A percentile compares a stretch with the other conserved stretches of the same genome.
These are phyloP conservation scores for Ascochyta pisi DNA, from an alignment of 2,329 filamentous ascomycete genomes.

Conservation along the genomic window DNA sequence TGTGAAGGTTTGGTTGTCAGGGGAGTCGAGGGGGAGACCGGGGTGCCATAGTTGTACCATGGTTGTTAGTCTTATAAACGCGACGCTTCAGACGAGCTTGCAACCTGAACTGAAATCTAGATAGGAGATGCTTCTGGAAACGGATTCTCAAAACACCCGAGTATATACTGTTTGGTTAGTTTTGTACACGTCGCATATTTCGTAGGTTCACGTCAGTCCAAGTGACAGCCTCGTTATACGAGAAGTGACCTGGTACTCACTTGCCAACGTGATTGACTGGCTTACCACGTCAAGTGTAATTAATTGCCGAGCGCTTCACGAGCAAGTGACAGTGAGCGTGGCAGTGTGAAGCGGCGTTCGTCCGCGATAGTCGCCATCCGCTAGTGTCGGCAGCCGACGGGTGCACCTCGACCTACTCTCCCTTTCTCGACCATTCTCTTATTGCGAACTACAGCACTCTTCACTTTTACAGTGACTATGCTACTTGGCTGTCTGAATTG, in stretches of 20 bases:
- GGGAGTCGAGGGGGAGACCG: neutral
- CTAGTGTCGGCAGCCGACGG: conserved; percentile 5
- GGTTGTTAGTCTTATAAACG: too few species aligned
- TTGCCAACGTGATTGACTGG: too few species aligned
- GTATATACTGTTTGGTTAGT: too few species aligned
- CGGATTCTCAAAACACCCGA: too few species aligned
- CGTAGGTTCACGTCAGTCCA: too few species aligned
- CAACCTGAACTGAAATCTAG: neutral
- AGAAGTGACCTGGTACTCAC: too few species aligned
- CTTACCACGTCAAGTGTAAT: neutral
- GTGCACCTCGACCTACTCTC: neutral
- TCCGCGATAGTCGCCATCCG: conserved; percentile 4
- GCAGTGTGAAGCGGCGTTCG: conserved; percentile 8
- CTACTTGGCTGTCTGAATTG: neutral
- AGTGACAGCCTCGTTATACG: too few species aligned
- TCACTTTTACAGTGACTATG: neutral
- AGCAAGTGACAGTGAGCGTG: neutral
- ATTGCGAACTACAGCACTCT: conserved; percentile 4
- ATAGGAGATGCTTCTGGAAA: too few species aligned
- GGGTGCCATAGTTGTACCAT: neutral
- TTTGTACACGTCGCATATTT: too few species aligned
- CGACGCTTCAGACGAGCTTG: neutral
- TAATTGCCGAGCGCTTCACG: neutral
- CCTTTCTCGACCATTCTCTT: neutral
- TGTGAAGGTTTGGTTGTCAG: neutral